Percentiles rank a stretch among this genome's conserved stretches.
These are phyloP conservation scores for Adansonia rubrostipa DNA, from an alignment of 441 rosid genomes.

Conservation along the genomic window DNA sequence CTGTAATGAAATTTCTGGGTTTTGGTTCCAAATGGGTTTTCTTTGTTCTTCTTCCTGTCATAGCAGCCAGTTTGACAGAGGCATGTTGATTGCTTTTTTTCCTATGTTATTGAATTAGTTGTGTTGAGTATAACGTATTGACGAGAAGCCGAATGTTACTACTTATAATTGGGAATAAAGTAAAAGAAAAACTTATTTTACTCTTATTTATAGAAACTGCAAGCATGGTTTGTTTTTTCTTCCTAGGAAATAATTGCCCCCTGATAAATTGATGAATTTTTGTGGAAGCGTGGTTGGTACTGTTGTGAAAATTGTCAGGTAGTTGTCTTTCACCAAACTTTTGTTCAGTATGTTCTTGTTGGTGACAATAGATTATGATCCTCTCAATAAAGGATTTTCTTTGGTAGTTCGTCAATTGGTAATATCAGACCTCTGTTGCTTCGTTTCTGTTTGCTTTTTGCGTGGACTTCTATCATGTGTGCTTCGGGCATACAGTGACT, in stretches of 20 bases:
- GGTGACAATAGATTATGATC: not conserved
- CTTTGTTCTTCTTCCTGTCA: conserved; percentile 4
- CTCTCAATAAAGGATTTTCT: not conserved
- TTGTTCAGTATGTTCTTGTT: not conserved
- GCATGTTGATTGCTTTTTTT: not conserved
- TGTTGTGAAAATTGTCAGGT: not conserved
- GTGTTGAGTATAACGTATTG: not conserved
- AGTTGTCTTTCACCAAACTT: not conserved
- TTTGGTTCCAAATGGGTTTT: conserved; percentile 26
- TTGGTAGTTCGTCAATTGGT: not conserved
- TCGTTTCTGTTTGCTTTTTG: not conserved
- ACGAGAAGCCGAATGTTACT: not conserved
- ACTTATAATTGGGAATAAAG: not conserved
- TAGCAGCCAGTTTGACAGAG: not conserved
- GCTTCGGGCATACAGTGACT: not conserved
- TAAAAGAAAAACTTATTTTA: not conserved
- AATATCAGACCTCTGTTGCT: conserved; percentile 1
- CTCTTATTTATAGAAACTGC: not conserved
- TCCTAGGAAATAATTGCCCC: not conserved
- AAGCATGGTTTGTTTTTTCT: not conserved
- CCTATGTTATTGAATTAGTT: conserved; percentile 3
- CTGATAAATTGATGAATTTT: not conserved
- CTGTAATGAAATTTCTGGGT: conserved; percentile 16
- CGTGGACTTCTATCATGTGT: not conserved
- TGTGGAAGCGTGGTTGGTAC: not conserved